These are phyloP conservation scores for Spirogloea muscicola DNA, from an alignment of 139 green algal species.

Conservation along the genomic window DNA sequence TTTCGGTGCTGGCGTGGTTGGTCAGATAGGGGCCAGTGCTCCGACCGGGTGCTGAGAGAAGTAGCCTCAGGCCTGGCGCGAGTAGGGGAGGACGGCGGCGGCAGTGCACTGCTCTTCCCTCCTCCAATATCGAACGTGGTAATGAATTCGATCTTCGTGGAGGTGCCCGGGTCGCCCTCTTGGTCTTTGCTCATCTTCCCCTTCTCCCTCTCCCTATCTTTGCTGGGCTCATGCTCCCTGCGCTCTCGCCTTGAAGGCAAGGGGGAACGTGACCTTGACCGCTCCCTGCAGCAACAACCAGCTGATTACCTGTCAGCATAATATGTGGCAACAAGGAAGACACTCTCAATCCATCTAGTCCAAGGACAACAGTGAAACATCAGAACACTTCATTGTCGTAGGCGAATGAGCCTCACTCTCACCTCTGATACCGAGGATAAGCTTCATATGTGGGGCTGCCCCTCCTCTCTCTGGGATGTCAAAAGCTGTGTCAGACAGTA, in stretches of 20 bases:
- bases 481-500: neutral
- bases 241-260: neutral
- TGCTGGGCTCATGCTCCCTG: constrained; percentile 7
- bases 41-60: constrained; percentile 19
- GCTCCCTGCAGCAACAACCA: neutral
- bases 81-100: no score
- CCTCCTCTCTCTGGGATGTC: neutral
- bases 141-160: constrained; percentile 40
- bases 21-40: constrained; percentile 4
- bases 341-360: neutral
- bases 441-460: constrained; percentile 23
- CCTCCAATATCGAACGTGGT: constrained; percentile 34
- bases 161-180: neutral
- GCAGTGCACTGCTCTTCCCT: neutral
- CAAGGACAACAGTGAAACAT: neutral
- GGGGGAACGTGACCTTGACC: neutral
- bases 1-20: neutral
- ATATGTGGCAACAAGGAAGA: neutral
- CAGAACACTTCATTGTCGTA: neutral
- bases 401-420: neutral
- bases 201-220: constrained; percentile 24
- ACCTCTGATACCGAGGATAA: constrained; percentile 11
- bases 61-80: no score
- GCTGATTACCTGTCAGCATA: no score
- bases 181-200: constrained; percentile 19